Conservation (phyloP, 192 early-diverging fungal species). For the Chytriomyces sp. region DNA sequence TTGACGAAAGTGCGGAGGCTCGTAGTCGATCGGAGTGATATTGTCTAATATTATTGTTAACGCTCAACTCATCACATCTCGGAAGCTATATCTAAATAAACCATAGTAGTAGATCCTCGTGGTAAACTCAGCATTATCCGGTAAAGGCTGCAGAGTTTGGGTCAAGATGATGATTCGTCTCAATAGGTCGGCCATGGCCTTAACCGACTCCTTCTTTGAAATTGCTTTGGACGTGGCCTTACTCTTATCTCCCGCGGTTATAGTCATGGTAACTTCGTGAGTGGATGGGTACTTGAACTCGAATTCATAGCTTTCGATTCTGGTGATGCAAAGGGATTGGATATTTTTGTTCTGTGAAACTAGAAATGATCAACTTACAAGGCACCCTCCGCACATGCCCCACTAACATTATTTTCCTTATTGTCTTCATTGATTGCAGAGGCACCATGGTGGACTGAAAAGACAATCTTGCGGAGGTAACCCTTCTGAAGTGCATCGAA, state of each 20-base stretch:
- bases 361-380: no score
- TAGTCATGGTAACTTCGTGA: neutral
- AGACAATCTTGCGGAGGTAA: constrained; percentile 5
- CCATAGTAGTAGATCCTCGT: neutral
- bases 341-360: no score
- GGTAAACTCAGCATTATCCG: neutral
- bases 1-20: constrained; percentile 22
- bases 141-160: neutral
- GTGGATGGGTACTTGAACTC: constrained; percentile 8
- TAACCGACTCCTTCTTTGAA: constrained; percentile 14
- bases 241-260: neutral
- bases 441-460: neutral
- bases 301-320: constrained; percentile 28
- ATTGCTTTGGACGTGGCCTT: neutral
- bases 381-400: no score
- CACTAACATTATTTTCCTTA: no score
- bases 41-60: constrained; percentile 10
- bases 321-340: neutral
- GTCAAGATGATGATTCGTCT: constrained; percentile 16
- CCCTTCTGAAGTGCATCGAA: constrained; percentile 17
- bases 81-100: neutral
- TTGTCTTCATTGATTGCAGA: no score
- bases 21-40: constrained; percentile 19
- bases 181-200: constrained; percentile 14
- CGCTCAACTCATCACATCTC: neutral